Conservation (phyloP, 1,284 basidiomycete genomes). For the Pseudozyma sp. region DNA sequence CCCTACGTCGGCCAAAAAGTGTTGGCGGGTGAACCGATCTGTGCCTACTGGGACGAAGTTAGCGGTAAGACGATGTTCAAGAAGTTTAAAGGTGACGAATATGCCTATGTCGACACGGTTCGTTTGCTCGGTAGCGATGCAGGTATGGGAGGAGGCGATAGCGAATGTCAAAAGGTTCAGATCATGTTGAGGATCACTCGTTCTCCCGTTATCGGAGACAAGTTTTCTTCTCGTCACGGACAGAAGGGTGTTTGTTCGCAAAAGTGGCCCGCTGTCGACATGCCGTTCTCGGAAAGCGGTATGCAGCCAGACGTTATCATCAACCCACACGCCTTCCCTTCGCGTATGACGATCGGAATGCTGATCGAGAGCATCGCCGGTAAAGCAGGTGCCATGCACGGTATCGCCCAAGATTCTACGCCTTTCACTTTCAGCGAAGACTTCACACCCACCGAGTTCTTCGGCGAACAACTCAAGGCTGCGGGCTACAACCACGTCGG, state of each 20-base stretch:
- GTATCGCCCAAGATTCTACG: slow-evolving; percentile 96
- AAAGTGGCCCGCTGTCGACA: slow-evolving; percentile 97
- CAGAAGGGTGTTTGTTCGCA: slow-evolving; percentile 99
- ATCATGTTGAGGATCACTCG: slow-evolving; percentile 93
- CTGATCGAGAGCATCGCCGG: slow-evolving; percentile 99
- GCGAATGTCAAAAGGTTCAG: slow-evolving; percentile 91
- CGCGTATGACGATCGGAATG: slow-evolving; percentile 99
- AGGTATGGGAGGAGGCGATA: slow-evolving; percentile 74
- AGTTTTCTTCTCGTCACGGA: slow-evolving; percentile 98
- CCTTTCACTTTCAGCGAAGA: slow-evolving; percentile 84
- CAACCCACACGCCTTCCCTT: slow-evolving; percentile 99
- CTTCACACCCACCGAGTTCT: slow-evolving; percentile 95
- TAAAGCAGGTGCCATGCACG: slow-evolving; percentile 98
- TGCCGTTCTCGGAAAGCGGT: slow-evolving; percentile 98
- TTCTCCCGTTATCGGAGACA: slow-evolving; percentile 97
- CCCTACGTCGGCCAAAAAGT: slow-evolving; percentile 82
- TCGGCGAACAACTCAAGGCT: slow-evolving; percentile 91
- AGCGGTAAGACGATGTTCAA: slow-evolving; percentile 85
- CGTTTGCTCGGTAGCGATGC: slow-evolving; percentile 88
- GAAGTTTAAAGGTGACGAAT: slow-evolving; percentile 97
- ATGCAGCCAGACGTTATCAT: slow-evolving; percentile 99
- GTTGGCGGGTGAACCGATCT: slow-evolving; percentile 78
- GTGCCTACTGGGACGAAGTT: slow-evolving; percentile 86
- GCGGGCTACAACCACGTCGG: slow-evolving; percentile 99
- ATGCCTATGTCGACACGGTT: slow-evolving; percentile 90